A percentile compares a stretch with the other conserved stretches of the same genome.
phyloP scores from a whole-genome alignment of 2,329 filamentous ascomycete genomes.

The Cladosporium velox region DNA sequence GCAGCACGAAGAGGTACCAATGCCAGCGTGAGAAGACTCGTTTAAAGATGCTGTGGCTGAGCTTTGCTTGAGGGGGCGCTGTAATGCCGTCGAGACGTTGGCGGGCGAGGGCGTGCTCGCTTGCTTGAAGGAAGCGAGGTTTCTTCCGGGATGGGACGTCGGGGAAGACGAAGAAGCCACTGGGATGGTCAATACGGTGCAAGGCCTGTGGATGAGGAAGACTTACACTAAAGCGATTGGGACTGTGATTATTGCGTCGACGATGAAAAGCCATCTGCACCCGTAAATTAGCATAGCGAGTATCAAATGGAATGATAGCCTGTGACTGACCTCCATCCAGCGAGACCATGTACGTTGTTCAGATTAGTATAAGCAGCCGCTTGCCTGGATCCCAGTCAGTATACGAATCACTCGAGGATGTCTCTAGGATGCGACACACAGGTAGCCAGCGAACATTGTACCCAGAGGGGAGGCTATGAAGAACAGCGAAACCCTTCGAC shows the following conservation, averaged over 20 bases:
- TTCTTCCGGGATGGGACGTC: constrained; percentile 53
- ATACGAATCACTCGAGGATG: constrained; percentile 27
- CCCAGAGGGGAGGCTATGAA: constrained; percentile 61
- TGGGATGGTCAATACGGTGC: too few relatives aligned
- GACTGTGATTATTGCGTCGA: constrained; percentile 59
- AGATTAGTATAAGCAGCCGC: not conserved
- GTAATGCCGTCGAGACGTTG: not conserved
- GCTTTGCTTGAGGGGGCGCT: not conserved
- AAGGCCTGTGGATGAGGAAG: too few relatives aligned
- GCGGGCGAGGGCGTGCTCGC: not conserved
- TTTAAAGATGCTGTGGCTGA: not conserved
- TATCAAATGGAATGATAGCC: not conserved
- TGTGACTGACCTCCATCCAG: not conserved
- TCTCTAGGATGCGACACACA: constrained; percentile 52
- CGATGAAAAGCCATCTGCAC: constrained; percentile 58
- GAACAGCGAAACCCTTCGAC: constrained; percentile 63
- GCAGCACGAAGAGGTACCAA: constrained; percentile 23
- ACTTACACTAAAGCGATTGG: constrained; percentile 47
- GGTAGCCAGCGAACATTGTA: constrained; percentile 63
- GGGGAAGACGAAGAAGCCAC: constrained; percentile 56
- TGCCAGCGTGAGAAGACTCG: not conserved
- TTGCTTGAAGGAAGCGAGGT: constrained; percentile 51
- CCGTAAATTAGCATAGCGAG: too few relatives aligned
- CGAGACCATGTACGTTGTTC: not conserved
- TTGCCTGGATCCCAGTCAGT: constrained; percentile 33